phyloP scores from a whole-genome alignment of 768 basidiomycete genomes.

The Pulveroboletus sp. region DNA sequence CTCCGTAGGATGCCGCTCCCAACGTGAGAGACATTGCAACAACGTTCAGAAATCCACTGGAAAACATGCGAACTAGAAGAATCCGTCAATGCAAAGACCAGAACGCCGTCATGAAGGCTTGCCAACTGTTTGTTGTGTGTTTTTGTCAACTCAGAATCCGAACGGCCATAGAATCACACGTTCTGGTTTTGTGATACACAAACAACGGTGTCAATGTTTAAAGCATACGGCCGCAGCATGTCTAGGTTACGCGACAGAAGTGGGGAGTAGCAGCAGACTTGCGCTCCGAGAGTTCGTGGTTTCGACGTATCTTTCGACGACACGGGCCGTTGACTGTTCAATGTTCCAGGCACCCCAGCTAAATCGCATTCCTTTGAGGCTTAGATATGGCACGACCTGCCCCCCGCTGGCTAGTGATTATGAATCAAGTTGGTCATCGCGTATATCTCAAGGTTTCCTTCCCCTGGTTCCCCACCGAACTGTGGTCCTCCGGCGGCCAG shows the following conservation, averaged over 20 bases:
- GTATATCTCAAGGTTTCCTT: conserved; percentile 1
- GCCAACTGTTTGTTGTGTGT: background rate
- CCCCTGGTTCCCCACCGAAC: conserved; percentile 8
- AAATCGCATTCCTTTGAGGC: conserved; percentile 1
- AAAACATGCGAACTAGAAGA: conserved; percentile 16
- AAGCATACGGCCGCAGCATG: too few relatives aligned
- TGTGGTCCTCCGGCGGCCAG: conserved; percentile 1
- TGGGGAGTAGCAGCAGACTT: background rate
- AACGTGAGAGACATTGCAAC: conserved; percentile 55
- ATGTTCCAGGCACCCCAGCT: conserved; percentile 4
- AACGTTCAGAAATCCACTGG: conserved; percentile 22
- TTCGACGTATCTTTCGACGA: too few relatives aligned
- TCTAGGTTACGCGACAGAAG: background rate
- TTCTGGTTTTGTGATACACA: too few relatives aligned
- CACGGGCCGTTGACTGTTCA: too few relatives aligned
- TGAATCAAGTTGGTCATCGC: conserved; percentile 8
- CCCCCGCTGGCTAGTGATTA: conserved; percentile 2
- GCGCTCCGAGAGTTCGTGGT: too few relatives aligned
- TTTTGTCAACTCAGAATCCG: background rate
- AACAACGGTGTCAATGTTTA: too few relatives aligned
- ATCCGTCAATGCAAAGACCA: background rate
- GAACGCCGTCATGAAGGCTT: background rate
- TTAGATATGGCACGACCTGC: conserved; percentile 1
- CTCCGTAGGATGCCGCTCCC: conserved; percentile 60
- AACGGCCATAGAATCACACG: background rate